Evolutionary conservation across 169 alveolate genomes (phyloP).

Genomic region (Sarcocystis neurona): DNA sequence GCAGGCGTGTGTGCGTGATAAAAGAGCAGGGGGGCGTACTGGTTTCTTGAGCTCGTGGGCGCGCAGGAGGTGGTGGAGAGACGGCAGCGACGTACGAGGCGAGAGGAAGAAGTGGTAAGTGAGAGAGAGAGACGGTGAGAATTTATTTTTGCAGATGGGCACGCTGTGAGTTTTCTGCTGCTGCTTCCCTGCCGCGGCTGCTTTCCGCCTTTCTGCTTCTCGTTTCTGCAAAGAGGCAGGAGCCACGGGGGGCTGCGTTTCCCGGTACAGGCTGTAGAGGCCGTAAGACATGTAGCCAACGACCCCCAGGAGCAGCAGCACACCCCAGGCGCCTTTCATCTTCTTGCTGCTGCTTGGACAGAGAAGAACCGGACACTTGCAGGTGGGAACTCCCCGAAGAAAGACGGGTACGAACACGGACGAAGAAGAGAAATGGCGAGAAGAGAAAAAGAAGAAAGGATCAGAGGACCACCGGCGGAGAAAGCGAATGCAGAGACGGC

Average conservation of each 20-base stretch:
- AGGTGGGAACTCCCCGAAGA: background rate
- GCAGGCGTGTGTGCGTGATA: background rate
- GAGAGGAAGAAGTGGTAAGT: slow-evolving; percentile 15
- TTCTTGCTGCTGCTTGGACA: background rate
- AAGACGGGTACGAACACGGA: background rate
- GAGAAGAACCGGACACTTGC: background rate
- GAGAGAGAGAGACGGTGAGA: background rate
- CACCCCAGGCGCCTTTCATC: slow-evolving; percentile 1
- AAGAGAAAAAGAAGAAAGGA: background rate
- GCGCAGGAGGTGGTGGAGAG: slow-evolving; percentile 11
- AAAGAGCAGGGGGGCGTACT: too few relatives aligned
- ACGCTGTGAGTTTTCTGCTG: too few relatives aligned
- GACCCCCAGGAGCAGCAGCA: background rate
- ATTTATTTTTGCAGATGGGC: background rate
- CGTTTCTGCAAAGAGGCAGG: background rate
- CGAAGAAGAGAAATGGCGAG: background rate
- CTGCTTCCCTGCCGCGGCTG: background rate
- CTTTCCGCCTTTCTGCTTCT: background rate
- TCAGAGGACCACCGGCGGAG: background rate
- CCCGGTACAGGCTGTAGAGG: background rate
- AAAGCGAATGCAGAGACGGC: background rate
- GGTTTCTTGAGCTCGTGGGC: too few relatives aligned
- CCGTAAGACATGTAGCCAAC: background rate
- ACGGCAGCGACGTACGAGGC: background rate
- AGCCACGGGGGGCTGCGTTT: slow-evolving; percentile 29